phyloP scores from a whole-genome alignment of 1,284 basidiomycete species.

The Cutaneotrichosporon cutaneum region DNA sequence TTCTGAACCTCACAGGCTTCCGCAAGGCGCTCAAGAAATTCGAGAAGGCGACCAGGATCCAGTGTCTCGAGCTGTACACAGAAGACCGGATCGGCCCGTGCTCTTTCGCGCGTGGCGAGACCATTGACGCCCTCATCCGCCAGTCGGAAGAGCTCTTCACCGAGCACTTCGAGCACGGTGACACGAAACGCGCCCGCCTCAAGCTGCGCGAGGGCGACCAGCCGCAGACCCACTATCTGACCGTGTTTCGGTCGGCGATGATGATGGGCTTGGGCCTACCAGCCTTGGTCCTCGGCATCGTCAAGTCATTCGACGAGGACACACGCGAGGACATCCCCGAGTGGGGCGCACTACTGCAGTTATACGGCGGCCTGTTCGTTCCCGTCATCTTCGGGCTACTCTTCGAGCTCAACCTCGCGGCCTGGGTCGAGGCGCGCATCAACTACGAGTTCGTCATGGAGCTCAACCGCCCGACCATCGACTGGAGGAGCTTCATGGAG shows the following conservation, averaged over 20 bases:
- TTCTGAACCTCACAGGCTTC: constrained; percentile 85
- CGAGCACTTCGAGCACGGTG: constrained; percentile 72
- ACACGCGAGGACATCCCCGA: constrained; percentile 64
- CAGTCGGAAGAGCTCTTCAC: constrained; percentile 74
- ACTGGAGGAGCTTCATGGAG: constrained; percentile 81
- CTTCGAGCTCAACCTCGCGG: constrained; percentile 75
- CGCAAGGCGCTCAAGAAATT: constrained; percentile 91
- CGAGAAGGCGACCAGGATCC: constrained; percentile 71
- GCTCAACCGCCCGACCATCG: constrained; percentile 71
- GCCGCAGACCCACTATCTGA: constrained; percentile 70
- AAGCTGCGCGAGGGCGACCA: constrained; percentile 63
- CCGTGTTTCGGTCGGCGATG: constrained; percentile 71
- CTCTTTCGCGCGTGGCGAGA: constrained; percentile 57
- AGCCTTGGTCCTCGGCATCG: constrained; percentile 67
- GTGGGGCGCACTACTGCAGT: constrained; percentile 71
- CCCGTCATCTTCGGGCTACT: constrained; percentile 75
- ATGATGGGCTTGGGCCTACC: constrained; percentile 75
- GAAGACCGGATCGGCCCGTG: constrained; percentile 63
- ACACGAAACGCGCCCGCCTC: constrained; percentile 73
- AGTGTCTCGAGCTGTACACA: constrained; percentile 68
- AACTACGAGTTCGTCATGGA: constrained; percentile 94
- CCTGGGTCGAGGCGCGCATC: constrained; percentile 73
- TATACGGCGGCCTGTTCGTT: constrained; percentile 75
- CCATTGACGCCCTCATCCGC: constrained; percentile 66
- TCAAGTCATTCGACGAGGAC: constrained; percentile 61